Evolutionary conservation across 768 basidiomycete genomes (phyloP).

Genomic region (Lactarius tabidus): DNA sequence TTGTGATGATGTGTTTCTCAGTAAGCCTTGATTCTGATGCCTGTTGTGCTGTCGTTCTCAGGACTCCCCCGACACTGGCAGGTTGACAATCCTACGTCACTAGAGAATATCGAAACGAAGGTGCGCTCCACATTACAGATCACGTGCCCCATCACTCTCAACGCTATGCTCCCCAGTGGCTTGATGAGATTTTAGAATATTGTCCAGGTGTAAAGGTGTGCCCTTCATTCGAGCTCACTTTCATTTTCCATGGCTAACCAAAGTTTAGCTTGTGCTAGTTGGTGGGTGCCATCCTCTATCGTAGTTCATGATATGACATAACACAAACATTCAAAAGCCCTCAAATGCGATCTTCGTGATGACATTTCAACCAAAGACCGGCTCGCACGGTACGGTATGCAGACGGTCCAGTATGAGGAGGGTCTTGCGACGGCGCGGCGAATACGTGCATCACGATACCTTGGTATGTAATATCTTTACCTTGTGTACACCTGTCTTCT

Average conservation of each 20-base stretch:
- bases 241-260: not conserved
- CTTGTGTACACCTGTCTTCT: not conserved
- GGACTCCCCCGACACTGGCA: conserved; percentile 29
- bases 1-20: conserved; percentile 95
- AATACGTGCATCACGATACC: conserved; percentile 89
- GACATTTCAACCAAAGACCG: conserved; percentile 69
- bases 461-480: conserved; percentile 53
- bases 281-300: conserved; percentile 49
- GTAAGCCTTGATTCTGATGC: conserved; percentile 40
- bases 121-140: conserved; percentile 35
- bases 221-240: conserved; percentile 16
- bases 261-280: conserved; percentile 72
- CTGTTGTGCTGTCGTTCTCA: conserved; percentile 19
- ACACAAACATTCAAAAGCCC: conserved; percentile 46
- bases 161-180: conserved; percentile 57
- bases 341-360: conserved; percentile 94
- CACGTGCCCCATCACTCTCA: conserved; percentile 11
- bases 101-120: conserved; percentile 96
- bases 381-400: conserved; percentile 62
- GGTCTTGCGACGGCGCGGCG: conserved; percentile 83
- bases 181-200: conserved; percentile 87
- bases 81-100: conserved; percentile 92
- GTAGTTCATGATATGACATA: conserved; percentile 2
- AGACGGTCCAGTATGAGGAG: conserved; percentile 87
- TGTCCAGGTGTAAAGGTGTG: conserved; percentile 92